Percentiles rank a stretch among this genome's conserved stretches.
phyloP scores from a whole-genome alignment of 2,329 filamentous ascomycete species.

The Ceratocystis huliohia region DNA sequence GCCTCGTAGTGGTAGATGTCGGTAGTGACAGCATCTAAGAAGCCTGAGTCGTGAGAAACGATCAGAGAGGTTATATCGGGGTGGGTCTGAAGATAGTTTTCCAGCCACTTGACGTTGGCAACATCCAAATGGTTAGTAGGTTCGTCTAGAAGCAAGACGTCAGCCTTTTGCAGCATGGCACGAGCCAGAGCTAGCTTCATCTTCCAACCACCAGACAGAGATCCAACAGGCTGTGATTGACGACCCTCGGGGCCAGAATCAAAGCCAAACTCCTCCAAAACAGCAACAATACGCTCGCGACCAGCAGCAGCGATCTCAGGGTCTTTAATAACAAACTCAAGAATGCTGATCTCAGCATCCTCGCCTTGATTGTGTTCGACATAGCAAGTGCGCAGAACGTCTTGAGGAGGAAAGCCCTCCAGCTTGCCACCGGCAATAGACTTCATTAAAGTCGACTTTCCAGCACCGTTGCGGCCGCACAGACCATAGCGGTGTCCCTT shows the following conservation, averaged over 20 bases:
- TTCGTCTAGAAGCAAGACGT: slow-evolving; percentile 92
- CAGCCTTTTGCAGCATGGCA: slow-evolving; percentile 93
- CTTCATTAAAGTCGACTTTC: slow-evolving; percentile 98
- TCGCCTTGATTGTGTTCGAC: slow-evolving; percentile 99
- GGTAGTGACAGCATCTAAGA: slow-evolving; percentile 93
- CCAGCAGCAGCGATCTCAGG: slow-evolving; percentile 71
- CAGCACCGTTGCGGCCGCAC: slow-evolving; percentile 90
- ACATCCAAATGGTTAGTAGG: slow-evolving; percentile 98
- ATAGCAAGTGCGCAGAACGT: slow-evolving; percentile 88
- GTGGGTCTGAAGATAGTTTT: slow-evolving; percentile 90
- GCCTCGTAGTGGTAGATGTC: slow-evolving; percentile 98
- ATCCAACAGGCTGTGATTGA: slow-evolving; percentile 82
- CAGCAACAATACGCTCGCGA: slow-evolving; percentile 64
- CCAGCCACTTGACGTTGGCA: slow-evolving; percentile 87
- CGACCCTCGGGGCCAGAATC: slow-evolving; percentile 77
- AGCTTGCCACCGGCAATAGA: slow-evolving; percentile 92
- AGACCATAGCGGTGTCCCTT: slow-evolving; percentile 97
- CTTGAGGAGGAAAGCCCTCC: slow-evolving; percentile 87
- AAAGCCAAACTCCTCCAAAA: slow-evolving; percentile 87
- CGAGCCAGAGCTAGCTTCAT: slow-evolving; percentile 97
- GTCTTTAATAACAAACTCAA: slow-evolving; percentile 85
- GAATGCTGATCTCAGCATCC: slow-evolving; percentile 88
- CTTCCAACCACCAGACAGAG: slow-evolving; percentile 96
- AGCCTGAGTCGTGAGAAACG: slow-evolving; percentile 95
- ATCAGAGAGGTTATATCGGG: slow-evolving; percentile 94